Evolutionary conservation across 2,329 filamentous ascomycete species (phyloP).

Genomic region (Alternaria conjuncta): DNA sequence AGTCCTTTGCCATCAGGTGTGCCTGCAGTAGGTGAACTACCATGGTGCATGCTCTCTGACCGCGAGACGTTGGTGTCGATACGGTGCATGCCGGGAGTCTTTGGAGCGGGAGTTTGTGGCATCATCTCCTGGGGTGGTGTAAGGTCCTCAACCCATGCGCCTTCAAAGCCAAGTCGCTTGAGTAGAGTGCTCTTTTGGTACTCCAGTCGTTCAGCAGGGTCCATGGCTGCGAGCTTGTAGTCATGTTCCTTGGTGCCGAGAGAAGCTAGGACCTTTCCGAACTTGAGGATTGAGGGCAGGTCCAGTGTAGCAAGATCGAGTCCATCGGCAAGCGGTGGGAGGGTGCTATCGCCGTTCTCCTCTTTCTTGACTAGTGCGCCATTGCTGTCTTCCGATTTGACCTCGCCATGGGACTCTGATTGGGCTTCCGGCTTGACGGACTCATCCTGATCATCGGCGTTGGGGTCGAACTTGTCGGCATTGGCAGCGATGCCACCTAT

Average conservation of each 20-base stretch:
- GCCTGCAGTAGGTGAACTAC: conserved; percentile 54
- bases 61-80: conserved; percentile 60
- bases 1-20: conserved; percentile 59
- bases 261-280: conserved; percentile 82
- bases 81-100: conserved; percentile 50
- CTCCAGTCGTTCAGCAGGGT: conserved; percentile 78
- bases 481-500: conserved; percentile 93
- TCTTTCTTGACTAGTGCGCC: conserved; percentile 52
- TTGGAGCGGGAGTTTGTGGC: conserved; percentile 46
- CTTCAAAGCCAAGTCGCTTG: conserved; percentile 81
- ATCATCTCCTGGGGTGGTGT: conserved; percentile 70
- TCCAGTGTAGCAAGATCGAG: conserved; percentile 79
- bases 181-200: conserved; percentile 89
- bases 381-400: conserved; percentile 65
- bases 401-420: conserved; percentile 48
- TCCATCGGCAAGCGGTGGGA: conserved; percentile 61
- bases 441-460: conserved; percentile 67
- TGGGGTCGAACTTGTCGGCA: conserved; percentile 87
- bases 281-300: conserved; percentile 77
- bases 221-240: conserved; percentile 80
- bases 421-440: conserved; percentile 63
- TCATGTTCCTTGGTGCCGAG: conserved; percentile 83
- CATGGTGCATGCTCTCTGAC: conserved; percentile 53
- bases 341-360: conserved; percentile 57
- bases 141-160: conserved; percentile 84